Evolutionary conservation across 192 early-diverging fungal species (phyloP).

Genomic region (Coemansia sp.): DNA sequence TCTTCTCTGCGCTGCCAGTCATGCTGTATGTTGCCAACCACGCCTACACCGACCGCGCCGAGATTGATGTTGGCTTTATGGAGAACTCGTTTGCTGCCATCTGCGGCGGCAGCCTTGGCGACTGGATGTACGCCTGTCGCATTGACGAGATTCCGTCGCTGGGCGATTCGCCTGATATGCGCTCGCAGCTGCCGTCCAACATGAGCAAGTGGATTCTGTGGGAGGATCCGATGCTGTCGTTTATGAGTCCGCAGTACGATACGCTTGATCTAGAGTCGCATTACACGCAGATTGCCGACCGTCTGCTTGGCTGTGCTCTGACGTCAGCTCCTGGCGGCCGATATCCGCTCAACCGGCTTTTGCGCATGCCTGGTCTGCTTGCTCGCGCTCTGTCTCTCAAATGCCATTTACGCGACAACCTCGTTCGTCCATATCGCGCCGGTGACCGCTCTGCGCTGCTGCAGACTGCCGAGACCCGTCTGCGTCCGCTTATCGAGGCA

Average conservation of each 20-base stretch:
- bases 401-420: constrained; percentile 64
- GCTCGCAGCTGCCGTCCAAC: constrained; percentile 66
- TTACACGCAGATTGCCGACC: constrained; percentile 59
- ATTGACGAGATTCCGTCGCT: constrained; percentile 55
- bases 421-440: constrained; percentile 62
- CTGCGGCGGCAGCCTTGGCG: constrained; percentile 77
- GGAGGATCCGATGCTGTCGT: constrained; percentile 78
- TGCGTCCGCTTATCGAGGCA: constrained; percentile 61
- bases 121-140: constrained; percentile 68
- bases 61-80: constrained; percentile 62
- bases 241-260: constrained; percentile 78
- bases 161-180: constrained; percentile 47
- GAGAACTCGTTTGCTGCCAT: constrained; percentile 70
- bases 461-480: constrained; percentile 59
- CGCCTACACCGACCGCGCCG: constrained; percentile 65
- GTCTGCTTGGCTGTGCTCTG: constrained; percentile 56
- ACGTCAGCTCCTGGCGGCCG: constrained; percentile 18
- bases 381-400: constrained; percentile 72
- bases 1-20: constrained; percentile 78
- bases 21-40: constrained; percentile 78
- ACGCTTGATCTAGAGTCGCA: constrained; percentile 67
- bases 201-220: constrained; percentile 85
- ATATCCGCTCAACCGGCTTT: constrained; percentile 69
- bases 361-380: constrained; percentile 68
- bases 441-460: constrained; percentile 58